These are phyloP conservation scores for Lactarius sp. DNA, from an alignment of 768 basidiomycete genomes.

Conservation along the genomic window DNA sequence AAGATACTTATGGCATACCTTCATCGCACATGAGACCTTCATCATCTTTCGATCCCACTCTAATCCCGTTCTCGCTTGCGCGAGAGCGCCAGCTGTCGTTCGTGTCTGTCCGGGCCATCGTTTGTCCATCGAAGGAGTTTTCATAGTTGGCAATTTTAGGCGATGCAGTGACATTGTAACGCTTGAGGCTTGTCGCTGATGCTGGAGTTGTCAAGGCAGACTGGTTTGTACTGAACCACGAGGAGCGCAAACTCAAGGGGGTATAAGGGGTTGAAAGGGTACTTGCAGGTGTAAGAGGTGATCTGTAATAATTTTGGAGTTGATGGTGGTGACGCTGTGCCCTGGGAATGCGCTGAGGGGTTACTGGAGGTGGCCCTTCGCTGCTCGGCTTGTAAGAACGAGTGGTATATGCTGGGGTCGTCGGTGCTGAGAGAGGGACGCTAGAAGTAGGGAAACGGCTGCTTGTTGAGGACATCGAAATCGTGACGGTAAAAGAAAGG, in stretches of 20 bases:
- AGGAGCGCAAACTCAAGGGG: slow-evolving; percentile 63
- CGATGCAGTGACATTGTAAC: slow-evolving; percentile 40
- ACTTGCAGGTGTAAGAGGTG: slow-evolving; percentile 57
- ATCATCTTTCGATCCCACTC: slow-evolving; percentile 44
- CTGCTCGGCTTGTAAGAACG: slow-evolving; percentile 35
- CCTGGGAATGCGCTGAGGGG: slow-evolving; percentile 58
- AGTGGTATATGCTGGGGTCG: slow-evolving; percentile 37
- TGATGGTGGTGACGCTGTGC: slow-evolving; percentile 38
- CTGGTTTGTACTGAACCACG: slow-evolving; percentile 43
- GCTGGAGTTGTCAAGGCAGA: slow-evolving; percentile 59
- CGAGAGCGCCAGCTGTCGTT: slow-evolving; percentile 68
- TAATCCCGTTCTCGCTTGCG: slow-evolving; percentile 67
- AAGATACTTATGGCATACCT: slow-evolving; percentile 33
- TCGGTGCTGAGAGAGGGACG: slow-evolving; percentile 42
- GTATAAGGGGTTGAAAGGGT: slow-evolving; percentile 55
- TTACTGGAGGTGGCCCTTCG: slow-evolving; percentile 44
- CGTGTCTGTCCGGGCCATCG: slow-evolving; percentile 52
- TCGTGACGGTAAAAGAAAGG: slow-evolving; percentile 18
- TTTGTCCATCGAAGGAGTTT: slow-evolving; percentile 30
- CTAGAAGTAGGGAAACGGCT: slow-evolving; percentile 19
- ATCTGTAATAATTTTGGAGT: slow-evolving; percentile 36
- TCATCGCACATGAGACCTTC: slow-evolving; percentile 46
- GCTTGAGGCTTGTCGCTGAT: slow-evolving; percentile 39
- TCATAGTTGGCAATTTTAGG: slow-evolving; percentile 38
- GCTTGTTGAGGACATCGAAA: slow-evolving; percentile 22